phyloP scores from a whole-genome alignment of 305 asterid genomes.

The Solanum chacoense region DNA sequence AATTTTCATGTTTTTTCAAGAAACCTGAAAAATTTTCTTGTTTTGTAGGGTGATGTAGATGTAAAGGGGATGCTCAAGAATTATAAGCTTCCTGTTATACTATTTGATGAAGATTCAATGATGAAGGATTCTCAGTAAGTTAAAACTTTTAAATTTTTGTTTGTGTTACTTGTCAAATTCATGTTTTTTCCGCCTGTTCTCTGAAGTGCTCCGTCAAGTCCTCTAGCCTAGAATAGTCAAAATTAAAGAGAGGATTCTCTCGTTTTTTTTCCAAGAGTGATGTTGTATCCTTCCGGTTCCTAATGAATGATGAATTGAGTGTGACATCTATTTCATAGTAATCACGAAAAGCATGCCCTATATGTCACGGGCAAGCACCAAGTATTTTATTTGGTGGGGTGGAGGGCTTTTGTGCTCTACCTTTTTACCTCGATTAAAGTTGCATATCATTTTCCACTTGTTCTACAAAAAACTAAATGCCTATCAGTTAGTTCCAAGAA shows the following conservation, averaged over 20 bases:
- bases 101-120: constrained; percentile 17
- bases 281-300: neutral
- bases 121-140: constrained; percentile 22
- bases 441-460: neutral
- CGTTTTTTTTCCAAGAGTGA: neutral
- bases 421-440: neutral
- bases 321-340: neutral
- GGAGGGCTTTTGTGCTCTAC: neutral
- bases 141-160: neutral
- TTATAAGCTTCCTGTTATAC: constrained; percentile 19
- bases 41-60: constrained; percentile 5
- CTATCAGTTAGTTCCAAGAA: neutral
- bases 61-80: constrained; percentile 9
- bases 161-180: neutral
- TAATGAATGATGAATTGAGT: neutral
- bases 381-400: neutral
- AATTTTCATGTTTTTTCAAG: neutral
- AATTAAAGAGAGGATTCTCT: neutral
- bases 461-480: neutral
- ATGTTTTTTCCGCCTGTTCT: neutral
- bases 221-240: neutral
- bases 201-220: neutral
- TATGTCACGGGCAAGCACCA: neutral
- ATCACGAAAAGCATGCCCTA: neutral
- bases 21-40: neutral